Percentiles rank a stretch among this genome's conserved stretches.
Conservation (phyloP, 345 rosid genomes). For the Kandelia obovata region DNA sequence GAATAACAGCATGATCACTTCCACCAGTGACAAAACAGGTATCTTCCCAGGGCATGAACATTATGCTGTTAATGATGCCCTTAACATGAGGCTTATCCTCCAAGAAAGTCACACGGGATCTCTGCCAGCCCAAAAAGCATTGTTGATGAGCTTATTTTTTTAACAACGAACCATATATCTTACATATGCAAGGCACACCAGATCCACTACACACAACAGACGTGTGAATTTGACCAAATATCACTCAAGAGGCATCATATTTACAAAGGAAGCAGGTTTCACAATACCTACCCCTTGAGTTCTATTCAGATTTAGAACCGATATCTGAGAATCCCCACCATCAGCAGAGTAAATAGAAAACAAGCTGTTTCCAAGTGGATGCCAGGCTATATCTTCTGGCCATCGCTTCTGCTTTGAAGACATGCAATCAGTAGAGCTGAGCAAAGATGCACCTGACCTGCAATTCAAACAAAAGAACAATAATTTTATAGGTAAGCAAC, state of each 20-base stretch:
- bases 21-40: constrained; percentile 79
- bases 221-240: background rate
- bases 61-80: constrained; percentile 77
- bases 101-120: constrained; percentile 54
- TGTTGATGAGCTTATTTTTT: background rate
- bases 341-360: constrained; percentile 70
- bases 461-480: constrained; percentile 15
- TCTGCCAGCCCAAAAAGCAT: constrained; percentile 33
- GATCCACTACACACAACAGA: constrained; percentile 2
- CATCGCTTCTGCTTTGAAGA: constrained; percentile 75
- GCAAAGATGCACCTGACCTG: constrained; percentile 75
- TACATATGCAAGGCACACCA: background rate
- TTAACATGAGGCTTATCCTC: constrained; percentile 78
- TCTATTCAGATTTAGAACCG: constrained; percentile 64
- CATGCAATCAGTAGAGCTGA: constrained; percentile 57
- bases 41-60: constrained; percentile 79
- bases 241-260: background rate
- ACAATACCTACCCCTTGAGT: constrained; percentile 54
- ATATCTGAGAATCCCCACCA: constrained; percentile 78
- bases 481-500: constrained; percentile 2
- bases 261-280: constrained; percentile 1
- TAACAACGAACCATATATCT: background rate
- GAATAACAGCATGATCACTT: constrained; percentile 78
- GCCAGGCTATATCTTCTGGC: constrained; percentile 97
- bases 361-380: constrained; percentile 72